Evolutionary conservation across 805 yeast species (phyloP).

Genomic region (Candida krabiensis): DNA sequence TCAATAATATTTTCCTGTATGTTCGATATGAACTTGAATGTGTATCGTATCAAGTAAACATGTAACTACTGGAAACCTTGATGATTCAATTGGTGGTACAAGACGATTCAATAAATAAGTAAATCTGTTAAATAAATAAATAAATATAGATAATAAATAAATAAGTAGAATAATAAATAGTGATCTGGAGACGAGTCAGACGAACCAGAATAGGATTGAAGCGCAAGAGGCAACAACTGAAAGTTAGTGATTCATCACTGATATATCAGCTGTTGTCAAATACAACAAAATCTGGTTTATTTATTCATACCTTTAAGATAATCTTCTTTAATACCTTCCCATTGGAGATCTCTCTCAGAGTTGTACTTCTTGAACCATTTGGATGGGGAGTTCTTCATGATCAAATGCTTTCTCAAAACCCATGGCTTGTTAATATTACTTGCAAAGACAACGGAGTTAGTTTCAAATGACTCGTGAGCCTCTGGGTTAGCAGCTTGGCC

Average conservation of each 20-base stretch:
- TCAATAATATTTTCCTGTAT: too few relatives aligned
- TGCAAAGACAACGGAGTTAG: constrained; percentile 49
- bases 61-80: too few relatives aligned
- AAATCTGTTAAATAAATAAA: constrained; percentile 1
- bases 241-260: neutral
- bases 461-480: constrained; percentile 78
- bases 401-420: constrained; percentile 39
- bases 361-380: constrained; percentile 37
- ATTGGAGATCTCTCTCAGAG: constrained; percentile 30
- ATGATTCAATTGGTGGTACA: too few relatives aligned
- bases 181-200: too few relatives aligned
- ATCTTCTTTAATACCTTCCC: constrained; percentile 36
- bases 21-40: too few relatives aligned
- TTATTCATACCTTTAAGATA: constrained; percentile 37
- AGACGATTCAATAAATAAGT: too few relatives aligned
- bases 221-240: too few relatives aligned
- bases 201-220: too few relatives aligned
- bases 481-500: constrained; percentile 64
- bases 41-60: too few relatives aligned
- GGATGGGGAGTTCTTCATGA: constrained; percentile 40
- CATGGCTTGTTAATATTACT: constrained; percentile 35
- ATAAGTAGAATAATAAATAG: constrained; percentile 6
- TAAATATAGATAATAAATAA: constrained; percentile 14
- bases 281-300: constrained; percentile 5
- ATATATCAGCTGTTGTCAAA: neutral